These are phyloP conservation scores for Seiridium unicorne DNA, from an alignment of 2,329 filamentous ascomycete genomes.

Conservation along the genomic window DNA sequence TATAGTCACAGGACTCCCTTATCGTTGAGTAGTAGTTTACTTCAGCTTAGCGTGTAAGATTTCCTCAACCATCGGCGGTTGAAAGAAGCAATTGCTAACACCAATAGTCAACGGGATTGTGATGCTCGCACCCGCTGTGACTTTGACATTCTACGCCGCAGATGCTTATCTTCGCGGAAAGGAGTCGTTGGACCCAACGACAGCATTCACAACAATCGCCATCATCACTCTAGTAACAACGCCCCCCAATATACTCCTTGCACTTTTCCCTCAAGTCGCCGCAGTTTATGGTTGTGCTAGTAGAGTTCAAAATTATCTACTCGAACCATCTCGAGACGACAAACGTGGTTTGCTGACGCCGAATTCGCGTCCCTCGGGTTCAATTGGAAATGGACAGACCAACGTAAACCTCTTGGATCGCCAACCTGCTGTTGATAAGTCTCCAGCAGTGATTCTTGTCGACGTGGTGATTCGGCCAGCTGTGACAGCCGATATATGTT, in stretches of 20 bases:
- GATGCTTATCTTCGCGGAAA: neutral
- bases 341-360: neutral
- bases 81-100: neutral
- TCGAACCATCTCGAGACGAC: slow-evolving; percentile 3
- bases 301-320: slow-evolving; percentile 1
- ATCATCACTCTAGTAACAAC: neutral
- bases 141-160: neutral
- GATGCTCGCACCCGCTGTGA: neutral
- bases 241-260: neutral
- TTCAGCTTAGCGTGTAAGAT: slow-evolving; percentile 1
- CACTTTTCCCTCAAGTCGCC: neutral
- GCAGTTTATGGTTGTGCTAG: neutral
- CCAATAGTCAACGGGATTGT: neutral
- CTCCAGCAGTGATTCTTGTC: neutral
- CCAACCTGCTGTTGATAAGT: neutral
- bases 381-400: neutral
- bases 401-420: neutral
- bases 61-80: neutral
- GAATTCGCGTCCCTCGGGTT: neutral
- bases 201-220: slow-evolving; percentile 3
- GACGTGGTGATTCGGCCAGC: neutral
- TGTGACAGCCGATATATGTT: neutral
- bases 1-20: neutral
- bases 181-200: neutral
- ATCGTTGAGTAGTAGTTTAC: slow-evolving; percentile 1